Base-by-base conservation (phyloP, 2,329 filamentous ascomycete genomes). In the Monosporascus sp. region DNA sequence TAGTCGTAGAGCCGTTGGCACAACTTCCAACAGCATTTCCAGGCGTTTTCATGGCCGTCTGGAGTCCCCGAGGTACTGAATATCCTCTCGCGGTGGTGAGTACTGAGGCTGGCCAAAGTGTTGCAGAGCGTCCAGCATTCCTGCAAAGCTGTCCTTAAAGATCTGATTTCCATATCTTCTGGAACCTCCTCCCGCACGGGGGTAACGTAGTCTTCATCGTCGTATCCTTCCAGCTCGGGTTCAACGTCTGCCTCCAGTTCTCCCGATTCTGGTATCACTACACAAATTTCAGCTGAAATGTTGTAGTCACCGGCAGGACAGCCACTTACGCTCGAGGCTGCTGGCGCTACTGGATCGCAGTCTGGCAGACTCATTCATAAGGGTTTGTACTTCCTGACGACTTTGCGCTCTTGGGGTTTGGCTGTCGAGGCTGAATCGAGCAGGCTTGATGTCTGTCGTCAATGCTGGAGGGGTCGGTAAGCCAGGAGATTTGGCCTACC, bases 81-180 rank as follows among this genome's bases (percentile, higher is more conserved):
- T 35, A 91, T 86, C 20, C 89, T 81, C 61, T 90, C 82, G 28
- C 91, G 84, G 65, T 96, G 89, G 58, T 87, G 88, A 18, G 89
- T 92, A 69, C 91, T 96, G 18, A 96, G 78, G 58, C 82, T 89
- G 22, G 91, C 90, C 35, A 97, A 75, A 0, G 91, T 96, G 66
- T 96, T 97, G 74, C 92, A 97, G 15, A 97, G 75, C 0, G 87
- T 95, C 92, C 92, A 97, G 70, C 91, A 96, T 73, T 96, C 90
- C 57, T 88, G 84, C 17, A 97, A 77, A 2, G 91, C 90, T 31
- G 83, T 84, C 57, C 83, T 84, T n/a, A 96, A 74, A 7, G 87
- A 86, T 26, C 72, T 75, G 24, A 89, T 75, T 63, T 91, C 86
- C 49, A 78, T 76, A 52, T 83, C 60, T 14, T 63, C 63, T 15